Percentiles rank a stretch among this genome's conserved stretches.
These are phyloP conservation scores for Syncephalastrum racemosum DNA, from an alignment of 371 early-diverging fungal species.

Conservation along the genomic window DNA sequence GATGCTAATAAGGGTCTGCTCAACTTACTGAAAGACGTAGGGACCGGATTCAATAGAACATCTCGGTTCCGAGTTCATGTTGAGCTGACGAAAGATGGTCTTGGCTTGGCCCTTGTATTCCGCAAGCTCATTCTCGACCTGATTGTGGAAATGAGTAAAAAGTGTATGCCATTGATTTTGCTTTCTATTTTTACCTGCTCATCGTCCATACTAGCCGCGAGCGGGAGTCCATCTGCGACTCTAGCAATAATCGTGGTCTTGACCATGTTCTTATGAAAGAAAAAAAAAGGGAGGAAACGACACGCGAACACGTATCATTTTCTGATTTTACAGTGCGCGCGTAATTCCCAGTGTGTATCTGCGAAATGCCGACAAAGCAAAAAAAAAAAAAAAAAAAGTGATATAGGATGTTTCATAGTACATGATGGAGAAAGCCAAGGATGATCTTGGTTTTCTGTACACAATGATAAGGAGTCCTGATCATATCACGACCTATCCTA, in stretches of 20 bases:
- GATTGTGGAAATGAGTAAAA: constrained; percentile 8
- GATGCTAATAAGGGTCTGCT: no score
- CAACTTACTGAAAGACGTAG: constrained; percentile 82
- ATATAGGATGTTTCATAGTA: no score
- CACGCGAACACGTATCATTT: no score
- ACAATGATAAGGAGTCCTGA: no score
- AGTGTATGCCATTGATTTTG: background rate
- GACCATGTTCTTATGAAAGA: constrained; percentile 66
- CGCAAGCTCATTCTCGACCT: constrained; percentile 77
- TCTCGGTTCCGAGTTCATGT: constrained; percentile 81
- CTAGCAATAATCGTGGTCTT: constrained; percentile 93
- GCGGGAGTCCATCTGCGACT: constrained; percentile 90
- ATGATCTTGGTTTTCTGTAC: no score
- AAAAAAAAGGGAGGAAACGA: background rate
- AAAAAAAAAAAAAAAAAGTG: no score
- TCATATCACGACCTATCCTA: no score
- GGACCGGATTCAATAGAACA: constrained; percentile 95
- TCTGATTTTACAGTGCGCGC: no score
- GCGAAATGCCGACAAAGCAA: no score
- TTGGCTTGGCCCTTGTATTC: constrained; percentile 95
- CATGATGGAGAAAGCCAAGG: no score
- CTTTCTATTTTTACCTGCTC: constrained; percentile 86
- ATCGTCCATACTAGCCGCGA: constrained; percentile 97
- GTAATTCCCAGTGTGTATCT: no score
- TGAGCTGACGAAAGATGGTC: constrained; percentile 83